Evolutionary conservation across 2,329 filamentous ascomycete species (phyloP), one percentile per base, ranked within the genome.

Genomic region (Lasiodiplodia gonubiensis): DNA sequence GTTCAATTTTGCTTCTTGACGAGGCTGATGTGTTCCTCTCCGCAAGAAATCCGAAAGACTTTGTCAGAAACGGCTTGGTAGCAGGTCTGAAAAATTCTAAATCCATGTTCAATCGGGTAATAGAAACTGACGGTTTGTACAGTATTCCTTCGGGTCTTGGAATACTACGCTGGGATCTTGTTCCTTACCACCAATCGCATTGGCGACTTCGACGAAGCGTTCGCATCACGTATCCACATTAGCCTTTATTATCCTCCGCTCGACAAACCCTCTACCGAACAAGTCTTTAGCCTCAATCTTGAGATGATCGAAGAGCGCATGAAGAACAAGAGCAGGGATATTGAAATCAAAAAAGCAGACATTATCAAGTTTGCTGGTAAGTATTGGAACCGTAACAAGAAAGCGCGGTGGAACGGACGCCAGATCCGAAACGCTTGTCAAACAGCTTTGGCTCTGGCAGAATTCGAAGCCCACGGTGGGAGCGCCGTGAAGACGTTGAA

Each of bases 241-340:
- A 55, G 71, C 16, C 77, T 78, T 66, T 77, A 78, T 10, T 84
- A 84, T 69, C 70, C 77, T 1, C 77, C 82, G 12, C 76, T 83
- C 0, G 3, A 27, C 2, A 0, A 3, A 3, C 1, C 14, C 0
- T 12, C 10, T 3, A 52, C 49, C 1, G 3, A 4, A 2, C 3
- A 8, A 6, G 4, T 52, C 1, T 52, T 27, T 6, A 3, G 6
- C 0, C 1, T 52, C 1, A 52, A 52, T 4, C 0, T 52, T 0
- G 11, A 27, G 3, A 16, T 52, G 23, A 52, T 52, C 3, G 7
- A 52, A 3, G 16, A 52, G 4, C 49, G 49, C 2, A 25, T 51
- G 21, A 14, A 18, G 4, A 16, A 27, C 11, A 23, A 10, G 0
- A n/a, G n/a, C 4, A 5, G 48, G 10, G 18, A 18, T 0, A 51